Percentiles rank a stretch among this genome's conserved stretches.
These are phyloP conservation scores for Salix caprea DNA, from an alignment of 345 rosid species.

Conservation along the genomic window DNA sequence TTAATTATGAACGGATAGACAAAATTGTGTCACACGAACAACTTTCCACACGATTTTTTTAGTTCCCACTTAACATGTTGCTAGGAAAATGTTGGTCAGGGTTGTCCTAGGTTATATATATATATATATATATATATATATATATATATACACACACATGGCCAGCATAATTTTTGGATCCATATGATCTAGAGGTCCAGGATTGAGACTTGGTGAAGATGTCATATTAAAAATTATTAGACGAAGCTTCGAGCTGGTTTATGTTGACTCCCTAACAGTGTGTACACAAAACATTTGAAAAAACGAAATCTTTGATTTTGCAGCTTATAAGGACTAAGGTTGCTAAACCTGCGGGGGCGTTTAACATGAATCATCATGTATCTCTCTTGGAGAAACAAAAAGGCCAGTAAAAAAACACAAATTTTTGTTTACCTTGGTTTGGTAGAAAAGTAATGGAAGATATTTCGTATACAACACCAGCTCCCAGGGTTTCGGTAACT, in stretches of 20 bases:
- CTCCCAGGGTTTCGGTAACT: too few relatives aligned
- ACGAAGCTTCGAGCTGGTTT: too few relatives aligned
- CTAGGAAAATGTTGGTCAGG: background rate
- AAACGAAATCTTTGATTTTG: background rate
- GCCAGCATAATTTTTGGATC: background rate
- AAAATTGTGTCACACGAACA: background rate
- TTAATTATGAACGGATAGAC: background rate
- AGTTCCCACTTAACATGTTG: background rate
- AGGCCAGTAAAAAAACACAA: too few relatives aligned
- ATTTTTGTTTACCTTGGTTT: too few relatives aligned
- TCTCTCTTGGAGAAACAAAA: background rate
- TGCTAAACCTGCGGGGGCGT: background rate
- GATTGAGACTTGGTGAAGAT: background rate
- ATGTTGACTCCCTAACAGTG: too few relatives aligned
- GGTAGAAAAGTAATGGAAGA: too few relatives aligned
- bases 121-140: too few relatives aligned
- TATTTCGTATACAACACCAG: too few relatives aligned
- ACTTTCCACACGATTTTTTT: background rate
- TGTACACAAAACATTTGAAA: background rate
- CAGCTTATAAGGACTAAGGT: background rate
- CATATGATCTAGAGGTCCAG: background rate
- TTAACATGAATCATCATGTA: background rate
- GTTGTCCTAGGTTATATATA: background rate
- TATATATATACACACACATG: too few relatives aligned
- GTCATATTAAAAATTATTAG: too few relatives aligned